These are phyloP conservation scores for Perkinsus chesapeaki DNA, from an alignment of 169 alveolate genomes.

Conservation along the genomic window DNA sequence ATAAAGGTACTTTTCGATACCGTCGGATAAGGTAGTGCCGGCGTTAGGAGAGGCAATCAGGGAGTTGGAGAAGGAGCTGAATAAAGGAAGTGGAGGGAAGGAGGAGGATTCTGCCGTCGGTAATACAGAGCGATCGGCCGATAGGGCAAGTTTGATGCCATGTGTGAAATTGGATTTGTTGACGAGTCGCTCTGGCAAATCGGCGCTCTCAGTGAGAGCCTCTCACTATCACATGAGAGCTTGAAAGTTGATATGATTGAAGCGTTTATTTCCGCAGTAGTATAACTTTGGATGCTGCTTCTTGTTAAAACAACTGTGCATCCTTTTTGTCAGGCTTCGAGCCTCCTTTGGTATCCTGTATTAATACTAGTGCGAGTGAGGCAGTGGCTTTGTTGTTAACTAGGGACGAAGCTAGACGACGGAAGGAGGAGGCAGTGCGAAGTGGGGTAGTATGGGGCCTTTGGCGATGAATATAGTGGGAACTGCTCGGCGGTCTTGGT, in stretches of 20 bases:
- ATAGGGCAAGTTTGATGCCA: no score
- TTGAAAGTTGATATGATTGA: no score
- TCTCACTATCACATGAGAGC: no score
- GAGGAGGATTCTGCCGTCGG: no score
- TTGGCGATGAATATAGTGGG: background rate
- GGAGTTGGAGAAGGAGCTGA: background rate
- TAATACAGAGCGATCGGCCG: no score
- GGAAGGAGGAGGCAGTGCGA: background rate
- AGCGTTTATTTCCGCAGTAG: no score
- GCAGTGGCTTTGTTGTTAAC: background rate
- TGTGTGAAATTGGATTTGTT: no score
- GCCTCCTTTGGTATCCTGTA: background rate
- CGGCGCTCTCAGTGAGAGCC: no score
- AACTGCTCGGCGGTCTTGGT: no score
- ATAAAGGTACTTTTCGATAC: background rate
- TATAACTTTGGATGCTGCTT: no score
- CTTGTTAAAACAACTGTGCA: no score
- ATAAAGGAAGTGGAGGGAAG: background rate
- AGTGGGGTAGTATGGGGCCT: background rate
- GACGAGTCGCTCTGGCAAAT: no score
- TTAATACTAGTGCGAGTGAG: background rate
- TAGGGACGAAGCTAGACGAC: background rate
- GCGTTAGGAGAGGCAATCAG: background rate
- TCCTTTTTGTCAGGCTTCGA: background rate
- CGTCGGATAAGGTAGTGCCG: background rate